phyloP scores from a whole-genome alignment of 139 green algal genomes.

The Asterochloris erici region DNA sequence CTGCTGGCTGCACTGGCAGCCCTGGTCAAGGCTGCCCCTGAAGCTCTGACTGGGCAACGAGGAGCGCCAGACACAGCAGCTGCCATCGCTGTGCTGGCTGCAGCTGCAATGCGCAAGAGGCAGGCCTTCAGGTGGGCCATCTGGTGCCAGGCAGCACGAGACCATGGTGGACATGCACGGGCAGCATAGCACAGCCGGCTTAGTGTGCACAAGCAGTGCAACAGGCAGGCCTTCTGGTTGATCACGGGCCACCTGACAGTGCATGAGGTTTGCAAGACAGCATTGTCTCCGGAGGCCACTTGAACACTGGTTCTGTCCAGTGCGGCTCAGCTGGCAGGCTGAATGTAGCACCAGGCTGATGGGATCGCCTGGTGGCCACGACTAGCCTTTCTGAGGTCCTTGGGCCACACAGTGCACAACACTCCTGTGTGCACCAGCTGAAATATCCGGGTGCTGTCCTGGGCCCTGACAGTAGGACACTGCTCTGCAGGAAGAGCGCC shows the following conservation, averaged over 20 bases:
- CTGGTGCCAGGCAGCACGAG: background rate
- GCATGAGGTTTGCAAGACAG: background rate
- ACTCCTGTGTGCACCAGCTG: background rate
- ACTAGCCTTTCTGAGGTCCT: background rate
- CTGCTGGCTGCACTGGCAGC: constrained; percentile 52
- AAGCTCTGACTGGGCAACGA: background rate
- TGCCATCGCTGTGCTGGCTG: constrained; percentile 29
- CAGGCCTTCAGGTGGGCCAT: constrained; percentile 18
- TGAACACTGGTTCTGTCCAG: background rate
- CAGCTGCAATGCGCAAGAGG: constrained; percentile 31
- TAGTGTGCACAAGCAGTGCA: background rate
- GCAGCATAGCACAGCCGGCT: background rate
- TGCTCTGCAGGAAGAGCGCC: constrained; percentile 7
- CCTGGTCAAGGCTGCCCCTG: constrained; percentile 29
- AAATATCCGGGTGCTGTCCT: background rate
- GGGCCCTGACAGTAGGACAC: background rate
- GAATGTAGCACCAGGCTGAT: background rate
- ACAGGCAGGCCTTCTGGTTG: background rate
- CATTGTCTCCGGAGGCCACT: no score
- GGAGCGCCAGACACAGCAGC: background rate
- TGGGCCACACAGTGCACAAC: background rate
- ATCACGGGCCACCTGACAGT: background rate
- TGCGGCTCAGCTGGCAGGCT: background rate
- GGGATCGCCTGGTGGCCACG: background rate
- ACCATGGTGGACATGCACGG: background rate